Evolutionary conservation across 2,329 filamentous ascomycete species (phyloP).

Genomic region (Zymoseptoria pseudotritici): DNA sequence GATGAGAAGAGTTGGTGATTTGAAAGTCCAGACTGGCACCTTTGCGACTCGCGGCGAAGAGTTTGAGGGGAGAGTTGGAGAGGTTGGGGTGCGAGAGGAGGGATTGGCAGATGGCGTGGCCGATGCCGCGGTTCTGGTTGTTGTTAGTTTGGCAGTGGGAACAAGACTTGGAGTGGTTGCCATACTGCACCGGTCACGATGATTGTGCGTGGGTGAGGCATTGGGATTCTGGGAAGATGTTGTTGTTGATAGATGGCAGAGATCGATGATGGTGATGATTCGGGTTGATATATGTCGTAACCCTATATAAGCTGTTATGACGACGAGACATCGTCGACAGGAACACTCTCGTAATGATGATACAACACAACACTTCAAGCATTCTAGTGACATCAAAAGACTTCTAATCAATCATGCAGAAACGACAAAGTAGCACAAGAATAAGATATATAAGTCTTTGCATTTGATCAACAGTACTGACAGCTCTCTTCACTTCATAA

Average conservation of each 20-base stretch:
- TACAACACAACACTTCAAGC: background rate
- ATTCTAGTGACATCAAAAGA: too few relatives aligned
- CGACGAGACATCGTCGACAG: background rate
- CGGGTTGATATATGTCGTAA: background rate
- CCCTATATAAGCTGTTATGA: background rate
- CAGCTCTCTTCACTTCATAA: background rate
- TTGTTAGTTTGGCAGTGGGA: conserved; percentile 1
- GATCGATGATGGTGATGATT: background rate
- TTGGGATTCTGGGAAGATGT: conserved; percentile 1
- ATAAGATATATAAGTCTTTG: background rate
- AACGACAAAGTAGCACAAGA: background rate
- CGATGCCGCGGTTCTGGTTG: conserved; percentile 30
- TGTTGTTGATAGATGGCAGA: background rate
- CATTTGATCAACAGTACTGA: background rate
- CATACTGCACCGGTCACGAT: conserved; percentile 31
- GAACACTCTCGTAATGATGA: background rate
- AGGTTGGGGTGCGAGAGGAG: conserved; percentile 21
- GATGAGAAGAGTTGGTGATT: conserved; percentile 5
- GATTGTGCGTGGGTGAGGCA: conserved; percentile 25
- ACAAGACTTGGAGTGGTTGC: background rate
- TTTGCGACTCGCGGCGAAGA: conserved; percentile 29
- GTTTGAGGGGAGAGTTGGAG: conserved; percentile 18
- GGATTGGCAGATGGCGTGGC: conserved; percentile 28
- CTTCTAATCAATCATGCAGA: background rate
- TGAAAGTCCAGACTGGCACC: conserved; percentile 25